Evolutionary conservation across 345 rosid species (phyloP).

Genomic region (Zanthoxylum bungeanum): DNA sequence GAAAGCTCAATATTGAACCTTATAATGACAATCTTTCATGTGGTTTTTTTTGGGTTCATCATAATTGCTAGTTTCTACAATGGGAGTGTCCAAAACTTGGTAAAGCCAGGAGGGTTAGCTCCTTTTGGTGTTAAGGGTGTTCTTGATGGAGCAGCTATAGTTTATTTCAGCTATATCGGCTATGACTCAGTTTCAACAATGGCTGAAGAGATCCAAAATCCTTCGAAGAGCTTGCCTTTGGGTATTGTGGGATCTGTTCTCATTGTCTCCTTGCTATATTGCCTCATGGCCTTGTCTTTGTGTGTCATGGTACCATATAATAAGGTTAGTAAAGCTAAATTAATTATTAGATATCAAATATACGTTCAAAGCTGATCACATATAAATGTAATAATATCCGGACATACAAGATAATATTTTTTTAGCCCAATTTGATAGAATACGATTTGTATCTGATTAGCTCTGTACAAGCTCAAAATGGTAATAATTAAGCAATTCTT

Average conservation of each 20-base stretch:
- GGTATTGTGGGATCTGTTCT: constrained; percentile 87
- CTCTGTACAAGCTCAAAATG: background rate
- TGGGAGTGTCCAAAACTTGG: constrained; percentile 56
- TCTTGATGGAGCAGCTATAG: constrained; percentile 78
- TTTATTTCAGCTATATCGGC: constrained; percentile 90
- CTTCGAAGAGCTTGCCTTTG: constrained; percentile 70
- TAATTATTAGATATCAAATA: too few relatives aligned
- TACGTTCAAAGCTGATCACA: too few relatives aligned
- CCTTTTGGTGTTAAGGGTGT: constrained; percentile 82
- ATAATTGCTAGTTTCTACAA: constrained; percentile 62
- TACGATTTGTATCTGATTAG: too few relatives aligned
- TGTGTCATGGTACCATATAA: constrained; percentile 80
- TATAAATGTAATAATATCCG: too few relatives aligned
- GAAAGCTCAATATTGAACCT: constrained; percentile 83
- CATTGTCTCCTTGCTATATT: constrained; percentile 62
- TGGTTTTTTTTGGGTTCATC: constrained; percentile 80
- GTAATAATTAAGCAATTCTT: background rate
- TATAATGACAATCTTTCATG: constrained; percentile 77
- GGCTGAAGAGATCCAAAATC: constrained; percentile 93
- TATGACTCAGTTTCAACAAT: constrained; percentile 91
- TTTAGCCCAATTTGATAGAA: too few relatives aligned
- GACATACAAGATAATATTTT: too few relatives aligned
- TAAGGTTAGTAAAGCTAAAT: constrained; percentile 41
- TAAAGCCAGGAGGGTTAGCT: constrained; percentile 73
- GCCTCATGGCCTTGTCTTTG: constrained; percentile 81